Base-by-base conservation (phyloP, 2,329 filamentous ascomycete genomes). In the Catunica adiposa region DNA sequence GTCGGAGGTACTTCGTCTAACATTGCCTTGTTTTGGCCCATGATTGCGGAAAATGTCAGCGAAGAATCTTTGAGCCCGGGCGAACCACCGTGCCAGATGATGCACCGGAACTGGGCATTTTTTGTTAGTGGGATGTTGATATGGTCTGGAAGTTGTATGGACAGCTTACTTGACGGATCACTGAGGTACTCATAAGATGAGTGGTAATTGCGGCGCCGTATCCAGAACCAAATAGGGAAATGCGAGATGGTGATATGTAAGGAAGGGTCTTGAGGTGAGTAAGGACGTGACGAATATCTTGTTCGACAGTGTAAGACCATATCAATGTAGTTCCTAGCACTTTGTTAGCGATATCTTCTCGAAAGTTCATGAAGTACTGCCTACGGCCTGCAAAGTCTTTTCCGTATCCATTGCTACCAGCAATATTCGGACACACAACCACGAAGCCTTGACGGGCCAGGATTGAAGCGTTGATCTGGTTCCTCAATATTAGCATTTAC, bases 371-470 rank as follows among this genome's bases (percentile, higher is more conserved):
- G 17, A 37, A 25, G 8, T 51, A 2, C 9, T 9, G 60, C 64
- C 42, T 61, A 66, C 67, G 62, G 40, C 63, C 60, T 1, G 63
- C 58, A 37, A 70, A 68, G 0, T 67, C 66, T 7, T 64, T 67
- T 1, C 78, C 79, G 57, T 77, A 82, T 0, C 77, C 76, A 1
- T 70, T 71, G 56, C 75, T 79, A 20, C 78, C 79, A 0, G 76
- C 76, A 1, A 78, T 73, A 60, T 81, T 80, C 2, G 79, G 79
- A 4, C 72, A 67, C n/a, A 82, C 67, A 1, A 80, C 73, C 8
- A 80, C 67, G 58, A 80, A 82, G 7, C 78, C 79, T 62, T 81
- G 75, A 61, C 80, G 76, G 3, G 78, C 78, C 66, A 77, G 81
- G 2, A 77, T 66, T 1, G 73, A 72, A 0, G 71, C 68, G 59